Conservation (phyloP, 2,329 filamentous ascomycete species). For the Exophiala lecanii-corni region DNA sequence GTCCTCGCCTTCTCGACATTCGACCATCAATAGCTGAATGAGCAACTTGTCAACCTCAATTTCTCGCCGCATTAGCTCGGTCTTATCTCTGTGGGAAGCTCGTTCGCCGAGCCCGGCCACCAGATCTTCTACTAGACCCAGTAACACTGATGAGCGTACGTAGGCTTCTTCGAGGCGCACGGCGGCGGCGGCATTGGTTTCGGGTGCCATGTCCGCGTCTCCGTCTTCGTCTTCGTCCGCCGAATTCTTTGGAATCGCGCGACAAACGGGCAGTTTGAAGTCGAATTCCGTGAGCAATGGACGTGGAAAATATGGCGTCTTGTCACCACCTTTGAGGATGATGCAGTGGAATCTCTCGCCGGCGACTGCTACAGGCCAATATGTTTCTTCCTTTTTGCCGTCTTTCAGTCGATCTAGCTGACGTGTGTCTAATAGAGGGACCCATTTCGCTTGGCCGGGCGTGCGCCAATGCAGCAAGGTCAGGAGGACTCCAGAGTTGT, state of each 20-base stretch:
- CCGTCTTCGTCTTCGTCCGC: conserved; percentile 29
- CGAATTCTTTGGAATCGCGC: conserved; percentile 33
- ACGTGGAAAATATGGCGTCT: conserved; percentile 87
- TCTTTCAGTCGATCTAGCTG: conserved; percentile 74
- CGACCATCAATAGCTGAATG: conserved; percentile 79
- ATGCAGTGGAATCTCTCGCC: conserved; percentile 95
- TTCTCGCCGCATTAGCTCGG: conserved; percentile 65
- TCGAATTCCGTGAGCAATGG: conserved; percentile 90
- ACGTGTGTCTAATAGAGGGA: conserved; percentile 85
- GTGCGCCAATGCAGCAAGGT: conserved; percentile 87
- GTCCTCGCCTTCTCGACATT: conserved; percentile 90
- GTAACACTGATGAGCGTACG: conserved; percentile 67
- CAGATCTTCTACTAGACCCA: conserved; percentile 71
- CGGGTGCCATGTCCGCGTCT: conserved; percentile 42
- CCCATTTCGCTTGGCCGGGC: conserved; percentile 80
- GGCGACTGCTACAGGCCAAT: conserved; percentile 93
- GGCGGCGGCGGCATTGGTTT: conserved; percentile 42
- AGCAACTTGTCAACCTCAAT: conserved; percentile 86
- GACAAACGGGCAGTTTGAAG: conserved; percentile 75
- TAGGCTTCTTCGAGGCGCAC: conserved; percentile 73
- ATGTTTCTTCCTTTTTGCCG: conserved; percentile 81
- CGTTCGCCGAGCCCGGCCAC: conserved; percentile 60
- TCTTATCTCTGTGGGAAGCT: conserved; percentile 53
- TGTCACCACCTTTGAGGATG: conserved; percentile 92
- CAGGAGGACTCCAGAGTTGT: conserved; percentile 82